These are phyloP conservation scores for Taiozyma sp. DNA, from an alignment of 1,139 yeast species.

Conservation along the genomic window DNA sequence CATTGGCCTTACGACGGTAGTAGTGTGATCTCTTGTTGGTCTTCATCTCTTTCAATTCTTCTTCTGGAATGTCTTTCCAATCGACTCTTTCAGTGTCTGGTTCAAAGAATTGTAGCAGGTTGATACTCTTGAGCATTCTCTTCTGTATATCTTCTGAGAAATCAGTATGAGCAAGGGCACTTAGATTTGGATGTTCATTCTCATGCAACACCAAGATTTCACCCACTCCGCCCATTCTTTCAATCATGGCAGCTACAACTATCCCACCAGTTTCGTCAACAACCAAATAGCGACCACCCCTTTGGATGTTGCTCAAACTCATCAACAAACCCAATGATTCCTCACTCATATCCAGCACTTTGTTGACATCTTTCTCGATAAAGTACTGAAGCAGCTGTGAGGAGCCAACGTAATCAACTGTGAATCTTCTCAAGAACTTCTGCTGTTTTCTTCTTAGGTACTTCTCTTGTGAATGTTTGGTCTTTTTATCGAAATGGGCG, in stretches of 20 bases:
- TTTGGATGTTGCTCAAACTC: constrained; percentile 74
- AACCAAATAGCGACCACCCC: constrained; percentile 85
- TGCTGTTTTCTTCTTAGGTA: constrained; percentile 88
- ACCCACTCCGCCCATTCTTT: constrained; percentile 85
- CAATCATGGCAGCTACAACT: constrained; percentile 76
- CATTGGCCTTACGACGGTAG: constrained; percentile 57
- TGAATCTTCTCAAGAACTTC: constrained; percentile 82
- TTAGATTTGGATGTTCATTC: constrained; percentile 85
- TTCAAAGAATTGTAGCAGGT: constrained; percentile 75
- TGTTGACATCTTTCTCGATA: constrained; percentile 64
- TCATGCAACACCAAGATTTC: constrained; percentile 78
- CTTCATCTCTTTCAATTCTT: constrained; percentile 51
- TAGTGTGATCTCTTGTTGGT: constrained; percentile 64
- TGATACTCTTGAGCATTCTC: constrained; percentile 61
- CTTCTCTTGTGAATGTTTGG: constrained; percentile 86
- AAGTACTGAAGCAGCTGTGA: constrained; percentile 73
- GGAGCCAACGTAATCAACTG: constrained; percentile 74
- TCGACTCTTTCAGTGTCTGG: constrained; percentile 60
- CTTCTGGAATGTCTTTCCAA: constrained; percentile 46
- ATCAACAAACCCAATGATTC: constrained; percentile 77
- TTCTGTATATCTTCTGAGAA: constrained; percentile 49
- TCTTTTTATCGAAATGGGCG: constrained; percentile 83
- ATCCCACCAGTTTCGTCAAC: constrained; percentile 93
- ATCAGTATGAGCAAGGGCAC: constrained; percentile 63
- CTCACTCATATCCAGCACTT: constrained; percentile 77